Evolutionary conservation across 108 stramenopile genomes (phyloP).

Genomic region (Poteriospumella lacustris): DNA sequence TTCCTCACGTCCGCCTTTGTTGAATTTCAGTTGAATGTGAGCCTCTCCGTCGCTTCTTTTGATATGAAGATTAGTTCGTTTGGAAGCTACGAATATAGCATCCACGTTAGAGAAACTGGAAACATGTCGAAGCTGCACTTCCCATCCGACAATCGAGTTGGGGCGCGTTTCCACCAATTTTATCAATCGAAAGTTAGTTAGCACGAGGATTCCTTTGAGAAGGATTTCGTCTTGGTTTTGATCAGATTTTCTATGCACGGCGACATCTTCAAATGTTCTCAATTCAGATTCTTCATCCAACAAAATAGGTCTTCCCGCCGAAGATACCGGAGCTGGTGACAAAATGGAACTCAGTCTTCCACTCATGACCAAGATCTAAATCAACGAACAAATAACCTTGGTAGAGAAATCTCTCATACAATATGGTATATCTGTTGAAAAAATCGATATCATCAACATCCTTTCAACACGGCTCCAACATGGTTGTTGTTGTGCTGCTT

Average conservation of each 20-base stretch:
- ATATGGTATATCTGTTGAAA: too few species aligned
- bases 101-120: too few species aligned
- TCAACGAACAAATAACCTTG: too few species aligned
- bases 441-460: too few species aligned
- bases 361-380: too few species aligned
- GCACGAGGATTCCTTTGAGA: not conserved
- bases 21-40: not conserved
- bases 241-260: not conserved
- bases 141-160: not conserved
- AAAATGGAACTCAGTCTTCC: too few species aligned
- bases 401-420: too few species aligned
- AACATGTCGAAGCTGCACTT: too few species aligned
- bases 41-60: not conserved
- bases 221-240: not conserved
- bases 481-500: too few species aligned
- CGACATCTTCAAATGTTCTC: not conserved
- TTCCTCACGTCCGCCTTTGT: not conserved
- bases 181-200: not conserved
- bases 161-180: not conserved
- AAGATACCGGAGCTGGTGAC: not conserved
- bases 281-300: slow-evolving; percentile 11
- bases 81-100: not conserved
- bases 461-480: too few species aligned
- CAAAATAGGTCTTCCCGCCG: not conserved
- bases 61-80: not conserved